phyloP scores from a whole-genome alignment of 768 basidiomycete genomes.

The Sarcodon sp. region DNA sequence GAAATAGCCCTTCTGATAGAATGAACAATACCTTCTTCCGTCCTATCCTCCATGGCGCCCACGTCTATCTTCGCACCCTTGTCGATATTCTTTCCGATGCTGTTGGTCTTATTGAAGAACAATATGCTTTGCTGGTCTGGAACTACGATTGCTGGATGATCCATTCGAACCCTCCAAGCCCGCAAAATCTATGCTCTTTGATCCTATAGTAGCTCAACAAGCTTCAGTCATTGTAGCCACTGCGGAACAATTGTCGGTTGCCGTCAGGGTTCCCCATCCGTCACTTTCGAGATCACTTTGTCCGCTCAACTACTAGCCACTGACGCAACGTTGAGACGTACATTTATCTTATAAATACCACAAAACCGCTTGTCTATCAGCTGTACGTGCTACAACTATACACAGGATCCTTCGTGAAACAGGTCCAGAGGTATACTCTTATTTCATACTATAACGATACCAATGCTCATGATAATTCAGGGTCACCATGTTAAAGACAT shows the following conservation, averaged over 20 bases:
- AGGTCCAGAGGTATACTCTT: conserved; percentile 11
- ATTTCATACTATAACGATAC: background rate
- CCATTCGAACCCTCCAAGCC: background rate
- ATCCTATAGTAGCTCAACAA: background rate
- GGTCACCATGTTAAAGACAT: conserved; percentile 19
- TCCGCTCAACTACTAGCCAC: background rate
- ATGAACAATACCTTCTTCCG: too few species aligned
- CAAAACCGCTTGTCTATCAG: conserved; percentile 8
- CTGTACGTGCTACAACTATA: conserved; percentile 11
- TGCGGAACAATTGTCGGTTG: background rate
- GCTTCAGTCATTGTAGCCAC: background rate
- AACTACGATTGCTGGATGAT: background rate
- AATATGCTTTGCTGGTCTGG: background rate
- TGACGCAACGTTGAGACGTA: background rate
- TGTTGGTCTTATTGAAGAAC: background rate
- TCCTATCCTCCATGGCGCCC: too few species aligned
- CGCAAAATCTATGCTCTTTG: background rate
- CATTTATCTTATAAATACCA: background rate
- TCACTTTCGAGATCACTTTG: background rate
- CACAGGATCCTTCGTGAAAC: conserved; percentile 15
- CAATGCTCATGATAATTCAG: conserved; percentile 1
- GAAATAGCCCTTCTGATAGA: too few species aligned
- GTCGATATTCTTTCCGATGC: background rate
- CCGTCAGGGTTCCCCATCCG: background rate
- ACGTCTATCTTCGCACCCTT: background rate